Evolutionary conservation across 2,329 filamentous ascomycete species (phyloP).

Genomic region (Microcyclospora pomicola): DNA sequence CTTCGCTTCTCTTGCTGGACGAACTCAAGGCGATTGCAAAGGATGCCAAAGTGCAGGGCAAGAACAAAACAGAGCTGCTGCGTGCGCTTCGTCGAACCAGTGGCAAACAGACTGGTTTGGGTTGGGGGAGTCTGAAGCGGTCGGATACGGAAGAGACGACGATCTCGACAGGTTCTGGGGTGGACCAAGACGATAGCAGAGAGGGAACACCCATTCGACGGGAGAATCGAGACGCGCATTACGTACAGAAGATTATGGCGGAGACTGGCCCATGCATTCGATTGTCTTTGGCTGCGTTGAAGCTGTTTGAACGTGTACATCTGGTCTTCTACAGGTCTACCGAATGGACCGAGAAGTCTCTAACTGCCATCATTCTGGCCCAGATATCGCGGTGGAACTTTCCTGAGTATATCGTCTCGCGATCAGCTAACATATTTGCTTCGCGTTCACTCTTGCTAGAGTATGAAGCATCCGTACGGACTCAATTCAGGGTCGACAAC

Average conservation of each 20-base stretch:
- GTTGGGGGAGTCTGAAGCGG: constrained; percentile 52
- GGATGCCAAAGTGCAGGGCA: constrained; percentile 73
- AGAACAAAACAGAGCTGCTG: constrained; percentile 71
- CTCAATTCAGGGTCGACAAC: constrained; percentile 67
- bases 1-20: constrained; percentile 66
- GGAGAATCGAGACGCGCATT: constrained; percentile 58
- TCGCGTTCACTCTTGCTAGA: constrained; percentile 65
- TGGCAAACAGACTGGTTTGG: constrained; percentile 58
- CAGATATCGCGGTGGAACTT: constrained; percentile 82
- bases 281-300: constrained; percentile 56
- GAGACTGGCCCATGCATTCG: constrained; percentile 74
- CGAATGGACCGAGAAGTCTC: constrained; percentile 92
- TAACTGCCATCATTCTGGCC: constrained; percentile 87
- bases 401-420: constrained; percentile 76
- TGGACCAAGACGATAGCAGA: constrained; percentile 16
- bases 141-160: constrained; percentile 46
- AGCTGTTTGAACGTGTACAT: constrained; percentile 85
- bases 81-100: constrained; percentile 61
- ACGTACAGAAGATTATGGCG: constrained; percentile 60
- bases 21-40: constrained; percentile 77
- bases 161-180: constrained; percentile 29
- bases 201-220: constrained; percentile 28
- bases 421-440: constrained; percentile 77
- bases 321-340: constrained; percentile 92
- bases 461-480: constrained; percentile 73